Base-by-base conservation (phyloP, 345 rosid genomes). In the Kernera saxatilis region DNA sequence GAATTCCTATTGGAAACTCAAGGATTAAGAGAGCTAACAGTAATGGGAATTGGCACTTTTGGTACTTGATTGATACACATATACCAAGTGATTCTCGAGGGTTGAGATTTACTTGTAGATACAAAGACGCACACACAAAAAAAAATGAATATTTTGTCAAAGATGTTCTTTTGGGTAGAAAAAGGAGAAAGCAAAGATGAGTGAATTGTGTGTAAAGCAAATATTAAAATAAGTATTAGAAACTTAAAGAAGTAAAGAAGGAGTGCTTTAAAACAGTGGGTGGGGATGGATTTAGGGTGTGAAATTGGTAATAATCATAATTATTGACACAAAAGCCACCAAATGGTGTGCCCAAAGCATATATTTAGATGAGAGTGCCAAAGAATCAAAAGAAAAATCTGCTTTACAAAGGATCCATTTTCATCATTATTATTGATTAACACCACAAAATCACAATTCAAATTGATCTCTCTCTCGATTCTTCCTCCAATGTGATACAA, bases 121-220 rank as follows among this genome's bases (percentile, higher is more conserved):
- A 62, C 22, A 62, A 32, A 51, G 35, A 18, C 27, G 0, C 5
- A 8, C 0, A 2, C 1, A 8, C 10, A 2, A 35, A 36, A 26
- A 35, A 25, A 5, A 5, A 25, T 17, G 57, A 41, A 61, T 63
- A 50, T 30, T 21, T 53, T 44, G 67, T 73, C 71, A 55, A 64
- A 64, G 26, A 35, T 37, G 52, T 48, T 49, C 6, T 50, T 50
- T 67, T 3, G 36, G 62, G 69, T 35, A 52, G 56, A 19, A 33
- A 66, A 59, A 74, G 69, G 29, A 51, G 73, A 67, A 74, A 67
- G 60, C 71, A 74, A 67, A 74, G 63, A 67, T 59, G 73, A 59
- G 73, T 74, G 67, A 74, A 56, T 66, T 74, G 53, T 66, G 59
- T 73, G 68, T 67, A 74, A 67, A 74, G 69, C 69, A 67, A 67